phyloP scores from a whole-genome alignment of 495 filamentous ascomycete species.

The Aspergillus taichungensis region DNA sequence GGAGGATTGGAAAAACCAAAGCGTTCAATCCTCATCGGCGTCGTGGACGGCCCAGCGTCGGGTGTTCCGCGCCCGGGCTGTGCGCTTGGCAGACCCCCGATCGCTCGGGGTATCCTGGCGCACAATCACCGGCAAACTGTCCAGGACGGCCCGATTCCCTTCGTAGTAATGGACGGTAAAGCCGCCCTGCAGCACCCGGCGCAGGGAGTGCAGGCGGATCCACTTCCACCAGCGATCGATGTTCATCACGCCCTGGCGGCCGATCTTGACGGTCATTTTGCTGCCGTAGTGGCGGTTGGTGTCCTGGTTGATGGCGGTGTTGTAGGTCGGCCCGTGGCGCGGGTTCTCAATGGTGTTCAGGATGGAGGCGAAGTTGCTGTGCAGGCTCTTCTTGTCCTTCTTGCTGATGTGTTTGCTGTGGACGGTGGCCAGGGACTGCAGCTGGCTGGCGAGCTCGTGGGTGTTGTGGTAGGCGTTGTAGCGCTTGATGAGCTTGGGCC shows the following conservation, averaged over 20 bases:
- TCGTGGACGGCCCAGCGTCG: constrained; percentile 25
- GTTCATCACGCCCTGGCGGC: constrained; percentile 59
- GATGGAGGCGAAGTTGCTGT: constrained; percentile 73
- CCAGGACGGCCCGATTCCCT: constrained; percentile 69
- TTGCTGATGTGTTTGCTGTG: constrained; percentile 68
- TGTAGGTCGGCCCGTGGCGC: constrained; percentile 60
- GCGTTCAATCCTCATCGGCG: constrained; percentile 10
- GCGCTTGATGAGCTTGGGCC: constrained; percentile 54
- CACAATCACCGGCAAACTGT: constrained; percentile 56
- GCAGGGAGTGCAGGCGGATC: constrained; percentile 64
- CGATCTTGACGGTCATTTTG: constrained; percentile 66
- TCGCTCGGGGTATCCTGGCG: constrained; percentile 20
- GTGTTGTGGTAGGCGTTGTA: constrained; percentile 50
- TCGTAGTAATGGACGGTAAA: constrained; percentile 78
- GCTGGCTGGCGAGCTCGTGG: constrained; percentile 41
- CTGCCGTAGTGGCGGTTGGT: constrained; percentile 68
- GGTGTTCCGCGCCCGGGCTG: constrained; percentile 26
- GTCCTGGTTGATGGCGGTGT: constrained; percentile 62
- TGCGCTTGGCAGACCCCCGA: constrained; percentile 24
- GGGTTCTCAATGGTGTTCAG: constrained; percentile 76
- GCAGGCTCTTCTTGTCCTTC: constrained; percentile 67
- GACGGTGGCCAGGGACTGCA: constrained; percentile 46
- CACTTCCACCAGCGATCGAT: constrained; percentile 93
- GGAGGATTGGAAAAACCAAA: too few relatives aligned
- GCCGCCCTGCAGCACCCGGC: constrained; percentile 69